Base-by-base conservation (phyloP, 331 rosid species). In the Rhamnella rubrinervis region DNA sequence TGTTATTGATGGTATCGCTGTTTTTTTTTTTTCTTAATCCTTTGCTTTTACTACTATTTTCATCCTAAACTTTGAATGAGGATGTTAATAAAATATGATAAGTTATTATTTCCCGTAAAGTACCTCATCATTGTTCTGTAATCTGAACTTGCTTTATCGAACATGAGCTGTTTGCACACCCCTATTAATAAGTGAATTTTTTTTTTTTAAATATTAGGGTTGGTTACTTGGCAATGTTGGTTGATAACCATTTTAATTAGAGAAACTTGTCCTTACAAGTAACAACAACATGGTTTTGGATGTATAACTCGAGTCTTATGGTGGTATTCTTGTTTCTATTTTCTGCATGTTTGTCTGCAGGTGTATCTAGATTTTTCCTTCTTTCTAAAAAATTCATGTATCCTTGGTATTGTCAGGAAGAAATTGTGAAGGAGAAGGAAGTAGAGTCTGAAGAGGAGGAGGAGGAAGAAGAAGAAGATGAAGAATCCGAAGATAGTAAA, bases 401-500 rank as follows among this genome's bases (percentile, higher is more conserved):
- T 56, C 44, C 59, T 37, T 59, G 39, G 19, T 20, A 59, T 31
- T 77, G 31, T 58, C 61, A 84, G 82, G 78, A 70, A 76, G 86
- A 84, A 75, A 86, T 59, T 44, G 78, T 68, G 28, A 1, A 57
- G 47, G 60, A 66, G 47, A 74, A 81, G 25, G 83, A 61, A 53
- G 81, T 49, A 60, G 89, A 83, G 55, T 65, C 72, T 63, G 87
- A 68, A 53, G 78, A 78, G 28, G 2, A 56, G 56, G 55, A 66
- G 40, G 78, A 78, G 25, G 83, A 61, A 53, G 81, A 59, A 60
- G 89, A 83, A 37, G 62, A 72, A 59, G 87, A 67, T 10, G 90
- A 85, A 59, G 86, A 79, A 76, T 59, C 84, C 55, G 87, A 73
- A 47, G 96, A 87, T 63, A 75, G 87, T 85, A 10, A 67, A 65